phyloP scores from a whole-genome alignment of 23 red algal genomes.

The Gracilaria domingensis region DNA sequence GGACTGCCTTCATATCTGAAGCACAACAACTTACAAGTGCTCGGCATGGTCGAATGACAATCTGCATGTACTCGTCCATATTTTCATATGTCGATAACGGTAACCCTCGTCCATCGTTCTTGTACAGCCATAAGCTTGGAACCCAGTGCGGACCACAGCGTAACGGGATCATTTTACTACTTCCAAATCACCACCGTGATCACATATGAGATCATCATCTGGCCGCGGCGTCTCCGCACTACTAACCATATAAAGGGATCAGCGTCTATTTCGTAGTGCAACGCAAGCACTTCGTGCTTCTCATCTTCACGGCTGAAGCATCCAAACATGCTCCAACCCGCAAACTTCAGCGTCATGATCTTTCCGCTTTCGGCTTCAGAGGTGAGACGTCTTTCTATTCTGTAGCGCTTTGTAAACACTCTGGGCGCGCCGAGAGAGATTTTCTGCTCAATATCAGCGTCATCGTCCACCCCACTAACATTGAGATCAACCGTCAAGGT shows the following conservation, averaged over 20 bases:
- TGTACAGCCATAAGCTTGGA: slow-evolving; percentile 45
- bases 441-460: slow-evolving; percentile 24
- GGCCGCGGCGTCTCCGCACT: slow-evolving; percentile 46
- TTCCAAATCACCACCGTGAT: neutral
- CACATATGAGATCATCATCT: slow-evolving; percentile 22
- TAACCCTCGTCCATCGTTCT: slow-evolving; percentile 44
- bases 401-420: slow-evolving; percentile 40
- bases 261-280: slow-evolving; percentile 75
- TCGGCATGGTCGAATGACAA: slow-evolving; percentile 38
- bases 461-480: slow-evolving; percentile 35
- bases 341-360: slow-evolving; percentile 59
- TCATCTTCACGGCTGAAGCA: slow-evolving; percentile 13
- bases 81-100: slow-evolving; percentile 53
- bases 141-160: slow-evolving; percentile 40
- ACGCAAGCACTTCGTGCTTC: slow-evolving; percentile 13
- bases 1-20: neutral
- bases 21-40: slow-evolving; percentile 29
- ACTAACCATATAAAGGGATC: slow-evolving; percentile 62
- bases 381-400: slow-evolving; percentile 50
- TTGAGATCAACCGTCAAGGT: slow-evolving; percentile 39
- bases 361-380: slow-evolving; percentile 7
- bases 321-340: neutral
- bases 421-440: slow-evolving; percentile 54
- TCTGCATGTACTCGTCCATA: slow-evolving; percentile 67
- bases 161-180: slow-evolving; percentile 41